These are phyloP conservation scores for Chloromonas sp. DNA, from an alignment of 163 green algal species.

Conservation along the genomic window DNA sequence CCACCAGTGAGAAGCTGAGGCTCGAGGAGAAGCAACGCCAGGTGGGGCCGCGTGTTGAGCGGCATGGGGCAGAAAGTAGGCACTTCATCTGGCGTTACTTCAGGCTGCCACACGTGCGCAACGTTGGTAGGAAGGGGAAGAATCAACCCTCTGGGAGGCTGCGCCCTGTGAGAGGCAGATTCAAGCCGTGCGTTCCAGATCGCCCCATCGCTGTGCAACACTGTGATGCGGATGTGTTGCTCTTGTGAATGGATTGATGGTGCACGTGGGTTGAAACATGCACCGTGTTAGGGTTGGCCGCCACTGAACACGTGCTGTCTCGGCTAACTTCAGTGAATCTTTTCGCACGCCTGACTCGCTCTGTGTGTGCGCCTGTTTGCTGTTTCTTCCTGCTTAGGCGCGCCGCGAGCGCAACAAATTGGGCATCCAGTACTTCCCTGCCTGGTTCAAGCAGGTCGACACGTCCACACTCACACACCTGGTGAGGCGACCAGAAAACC, in stretches of 20 bases:
- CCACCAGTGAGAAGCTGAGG: slow-evolving; percentile 56
- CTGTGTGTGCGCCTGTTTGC: neutral
- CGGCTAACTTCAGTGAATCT: no score
- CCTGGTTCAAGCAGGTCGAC: slow-evolving; percentile 43
- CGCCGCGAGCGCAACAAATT: slow-evolving; percentile 22
- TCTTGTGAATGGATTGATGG: no score
- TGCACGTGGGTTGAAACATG: no score
- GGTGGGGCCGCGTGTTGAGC: slow-evolving; percentile 16
- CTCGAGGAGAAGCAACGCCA: slow-evolving; percentile 65
- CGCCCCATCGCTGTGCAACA: no score
- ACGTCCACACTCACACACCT: slow-evolving; percentile 8
- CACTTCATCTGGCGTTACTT: neutral
- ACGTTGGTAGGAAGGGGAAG: no score
- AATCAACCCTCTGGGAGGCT: no score
- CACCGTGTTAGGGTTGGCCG: no score
- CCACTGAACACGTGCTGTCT: no score
- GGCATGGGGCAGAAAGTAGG: neutral
- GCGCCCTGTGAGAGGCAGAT: no score
- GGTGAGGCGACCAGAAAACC: slow-evolving; percentile 3
- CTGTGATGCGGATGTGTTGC: no score
- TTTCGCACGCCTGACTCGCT: neutral
- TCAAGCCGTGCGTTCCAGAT: no score
- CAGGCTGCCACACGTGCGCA: no score
- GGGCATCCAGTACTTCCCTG: slow-evolving; percentile 33
- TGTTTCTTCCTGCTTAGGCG: neutral